These are phyloP conservation scores for Athelia sp. DNA, from an alignment of 1,284 basidiomycete genomes.

Conservation along the genomic window DNA sequence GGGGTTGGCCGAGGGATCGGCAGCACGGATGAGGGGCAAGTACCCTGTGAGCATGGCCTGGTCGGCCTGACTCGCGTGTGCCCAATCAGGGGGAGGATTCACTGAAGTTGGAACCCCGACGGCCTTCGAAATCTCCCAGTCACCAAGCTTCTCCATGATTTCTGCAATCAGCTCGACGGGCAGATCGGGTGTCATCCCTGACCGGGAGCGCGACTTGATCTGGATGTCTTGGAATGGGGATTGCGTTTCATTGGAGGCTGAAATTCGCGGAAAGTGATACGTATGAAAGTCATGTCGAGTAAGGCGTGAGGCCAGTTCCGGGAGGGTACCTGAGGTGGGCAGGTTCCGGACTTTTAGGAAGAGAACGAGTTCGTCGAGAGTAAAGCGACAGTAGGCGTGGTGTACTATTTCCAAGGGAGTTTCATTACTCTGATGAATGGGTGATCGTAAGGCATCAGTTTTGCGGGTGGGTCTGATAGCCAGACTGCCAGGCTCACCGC, in stretches of 20 bases:
- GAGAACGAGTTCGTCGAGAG: constrained; percentile 60
- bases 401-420: constrained; percentile 43
- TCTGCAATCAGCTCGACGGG: constrained; percentile 73
- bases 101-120: constrained; percentile 69
- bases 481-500: neutral
- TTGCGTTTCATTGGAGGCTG: constrained; percentile 18
- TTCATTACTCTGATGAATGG: neutral
- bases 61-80: constrained; percentile 60
- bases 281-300: constrained; percentile 67
- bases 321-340: neutral
- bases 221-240: constrained; percentile 10
- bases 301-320: constrained; percentile 59
- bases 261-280: constrained; percentile 51
- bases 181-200: constrained; percentile 45
- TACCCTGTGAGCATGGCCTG: constrained; percentile 62
- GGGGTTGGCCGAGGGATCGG: constrained; percentile 45
- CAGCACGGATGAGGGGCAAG: constrained; percentile 51
- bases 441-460: neutral
- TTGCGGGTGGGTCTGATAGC: neutral
- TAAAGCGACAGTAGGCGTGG: constrained; percentile 65
- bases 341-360: constrained; percentile 59
- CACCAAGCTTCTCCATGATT: constrained; percentile 70
- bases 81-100: constrained; percentile 63
- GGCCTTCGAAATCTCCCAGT: constrained; percentile 78
- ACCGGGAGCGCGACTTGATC: constrained; percentile 16